Evolutionary conservation across 139 green algal genomes (phyloP).

Genomic region (Mesostigma viride): DNA sequence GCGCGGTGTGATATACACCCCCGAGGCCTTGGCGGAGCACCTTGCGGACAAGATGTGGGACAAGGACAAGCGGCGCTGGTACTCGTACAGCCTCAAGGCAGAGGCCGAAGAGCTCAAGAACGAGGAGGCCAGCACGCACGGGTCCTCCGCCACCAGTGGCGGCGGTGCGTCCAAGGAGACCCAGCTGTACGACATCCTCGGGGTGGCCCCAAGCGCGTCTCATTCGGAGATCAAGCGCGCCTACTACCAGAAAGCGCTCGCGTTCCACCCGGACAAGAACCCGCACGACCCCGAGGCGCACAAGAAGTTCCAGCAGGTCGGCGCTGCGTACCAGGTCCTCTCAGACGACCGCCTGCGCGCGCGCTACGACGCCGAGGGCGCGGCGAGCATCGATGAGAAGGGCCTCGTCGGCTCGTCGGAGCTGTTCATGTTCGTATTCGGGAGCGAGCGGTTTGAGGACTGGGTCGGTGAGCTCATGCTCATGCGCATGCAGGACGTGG

Average conservation of each 20-base stretch:
- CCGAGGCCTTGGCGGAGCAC: no score
- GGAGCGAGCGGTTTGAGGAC: conserved; percentile 39
- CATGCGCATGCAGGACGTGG: no score
- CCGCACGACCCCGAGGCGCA: conserved; percentile 61
- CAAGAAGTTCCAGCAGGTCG: conserved; percentile 62
- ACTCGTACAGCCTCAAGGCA: no score
- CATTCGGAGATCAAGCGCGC: conserved; percentile 42
- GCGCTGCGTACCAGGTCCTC: conserved; percentile 61
- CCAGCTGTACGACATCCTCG: conserved; percentile 75
- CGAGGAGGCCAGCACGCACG: no score
- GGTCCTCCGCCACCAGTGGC: no score
- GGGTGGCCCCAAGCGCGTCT: conserved; percentile 49
- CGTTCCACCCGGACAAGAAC: conserved; percentile 81
- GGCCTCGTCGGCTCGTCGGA: conserved; percentile 32
- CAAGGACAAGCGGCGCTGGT: no score
- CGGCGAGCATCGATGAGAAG: background rate
- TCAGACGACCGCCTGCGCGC: conserved; percentile 53
- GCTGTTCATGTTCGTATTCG: conserved; percentile 41
- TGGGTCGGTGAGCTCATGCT: no score
- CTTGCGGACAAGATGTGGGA: no score
- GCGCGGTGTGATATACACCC: no score
- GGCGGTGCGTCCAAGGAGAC: no score
- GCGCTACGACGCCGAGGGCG: conserved; percentile 37
- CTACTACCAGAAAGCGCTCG: conserved; percentile 37
- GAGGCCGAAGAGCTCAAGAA: no score